Base-by-base conservation (phyloP, 164 flowering plant genomes). In the Saururus chinensis region DNA sequence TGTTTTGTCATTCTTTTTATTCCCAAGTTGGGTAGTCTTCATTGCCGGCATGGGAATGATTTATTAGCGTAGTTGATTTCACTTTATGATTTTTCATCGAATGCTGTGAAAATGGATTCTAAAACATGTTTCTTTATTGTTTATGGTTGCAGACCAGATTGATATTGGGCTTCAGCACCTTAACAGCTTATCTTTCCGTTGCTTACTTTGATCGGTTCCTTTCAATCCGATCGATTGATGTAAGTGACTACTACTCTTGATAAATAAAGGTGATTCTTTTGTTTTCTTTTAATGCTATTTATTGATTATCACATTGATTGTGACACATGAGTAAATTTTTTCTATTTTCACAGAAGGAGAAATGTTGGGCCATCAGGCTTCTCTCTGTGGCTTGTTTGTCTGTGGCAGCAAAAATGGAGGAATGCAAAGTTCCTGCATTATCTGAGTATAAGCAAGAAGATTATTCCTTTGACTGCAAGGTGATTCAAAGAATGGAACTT, bases 381-480 rank as follows among this genome's bases (percentile, higher is more conserved):
- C 51, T 86, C 30, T 76, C 86, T 0, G 74, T 84, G 60, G 93
- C 91, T 4, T 87, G 96, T 72, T 66, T 73, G 57, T 69, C 71
- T 61, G 60, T 74, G 57, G 93, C 96, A 7, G 86, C 84, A 17
- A 90, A 90, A 62, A 83, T 87, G 95, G 89, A 86, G 56, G 97
- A 90, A 70, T 21, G 14, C 11, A 8, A 45, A 3, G 49, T 45
- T 13, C 49, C 49, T 45, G 49, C 49, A 8, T 12, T 45, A 12
- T 45, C 49, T 12, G 49, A 45, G 49, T 45, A 45, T 9, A 45
- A 17, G 14, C 49, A 8, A 12, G 49, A 45, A 45, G 49, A 73
- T 0, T 79, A 58, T 62, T 56, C 57, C 30, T 87, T 89, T 56
- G 80, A 75, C 9, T 60, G 74, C 63, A 70, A 67, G 45, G 74